Conservation (phyloP, 169 alveolate genomes). For the Besnoitia besnoiti region DNA sequence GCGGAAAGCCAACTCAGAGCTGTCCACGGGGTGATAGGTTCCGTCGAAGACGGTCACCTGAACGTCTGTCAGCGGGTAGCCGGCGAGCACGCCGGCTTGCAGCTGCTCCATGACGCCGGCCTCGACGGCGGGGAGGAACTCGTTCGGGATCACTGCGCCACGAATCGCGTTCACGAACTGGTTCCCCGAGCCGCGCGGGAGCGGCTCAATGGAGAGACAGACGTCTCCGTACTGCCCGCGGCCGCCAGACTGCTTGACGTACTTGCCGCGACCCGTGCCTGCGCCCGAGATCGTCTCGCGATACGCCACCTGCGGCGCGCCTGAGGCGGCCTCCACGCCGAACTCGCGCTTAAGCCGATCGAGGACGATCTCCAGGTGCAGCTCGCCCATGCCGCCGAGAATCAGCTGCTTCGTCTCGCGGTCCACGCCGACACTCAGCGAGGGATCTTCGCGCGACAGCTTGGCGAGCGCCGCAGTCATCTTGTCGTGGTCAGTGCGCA, state of each 20-base stretch:
- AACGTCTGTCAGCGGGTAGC: slow-evolving; percentile 85
- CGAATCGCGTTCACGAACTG: slow-evolving; percentile 80
- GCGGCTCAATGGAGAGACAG: slow-evolving; percentile 82
- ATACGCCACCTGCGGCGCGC: slow-evolving; percentile 93
- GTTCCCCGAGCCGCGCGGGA: slow-evolving; percentile 80
- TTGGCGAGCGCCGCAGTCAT: slow-evolving; percentile 80
- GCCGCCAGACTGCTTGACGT: slow-evolving; percentile 89
- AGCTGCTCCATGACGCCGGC: slow-evolving; percentile 82
- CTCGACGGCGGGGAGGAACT: slow-evolving; percentile 83
- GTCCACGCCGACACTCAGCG: slow-evolving; percentile 77
- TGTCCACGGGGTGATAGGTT: slow-evolving; percentile 87
- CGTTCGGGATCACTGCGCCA: slow-evolving; percentile 88
- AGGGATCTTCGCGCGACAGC: slow-evolving; percentile 84
- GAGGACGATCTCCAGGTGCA: slow-evolving; percentile 93
- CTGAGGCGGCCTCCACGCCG: slow-evolving; percentile 84
- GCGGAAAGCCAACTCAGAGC: slow-evolving; percentile 88
- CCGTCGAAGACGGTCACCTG: slow-evolving; percentile 84
- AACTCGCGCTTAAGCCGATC: slow-evolving; percentile 92
- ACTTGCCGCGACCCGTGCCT: slow-evolving; percentile 82
- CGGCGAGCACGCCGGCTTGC: slow-evolving; percentile 80
- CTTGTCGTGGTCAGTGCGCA: slow-evolving; percentile 79
- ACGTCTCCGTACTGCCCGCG: slow-evolving; percentile 90
- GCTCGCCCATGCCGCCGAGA: slow-evolving; percentile 94
- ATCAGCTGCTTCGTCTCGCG: slow-evolving; percentile 87
- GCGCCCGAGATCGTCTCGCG: slow-evolving; percentile 82